These are phyloP conservation scores for Rhizopus microsporus DNA, from an alignment of 371 early-diverging fungal species.

Conservation along the genomic window DNA sequence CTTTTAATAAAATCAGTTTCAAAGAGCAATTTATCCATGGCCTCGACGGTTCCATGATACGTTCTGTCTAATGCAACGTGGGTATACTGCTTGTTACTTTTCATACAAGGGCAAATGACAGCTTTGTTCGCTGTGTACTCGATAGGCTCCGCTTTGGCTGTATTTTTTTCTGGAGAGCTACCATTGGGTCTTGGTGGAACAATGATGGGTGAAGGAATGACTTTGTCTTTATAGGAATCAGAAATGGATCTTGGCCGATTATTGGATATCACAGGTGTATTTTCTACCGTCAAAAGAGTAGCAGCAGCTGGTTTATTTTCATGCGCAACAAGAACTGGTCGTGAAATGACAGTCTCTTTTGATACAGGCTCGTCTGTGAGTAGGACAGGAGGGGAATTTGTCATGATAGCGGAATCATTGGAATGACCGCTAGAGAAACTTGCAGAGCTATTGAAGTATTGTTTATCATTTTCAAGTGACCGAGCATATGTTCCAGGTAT, in stretches of 20 bases:
- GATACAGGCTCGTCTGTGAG: background rate
- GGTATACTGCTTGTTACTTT: constrained; percentile 42
- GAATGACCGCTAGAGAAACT: constrained; percentile 8
- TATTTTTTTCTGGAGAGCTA: constrained; percentile 1
- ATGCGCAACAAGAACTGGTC: background rate
- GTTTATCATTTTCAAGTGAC: constrained; percentile 2
- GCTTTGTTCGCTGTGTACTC: constrained; percentile 2
- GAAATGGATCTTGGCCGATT: constrained; percentile 22
- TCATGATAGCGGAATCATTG: constrained; percentile 14
- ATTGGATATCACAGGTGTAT: background rate
- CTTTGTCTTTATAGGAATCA: constrained; percentile 9
- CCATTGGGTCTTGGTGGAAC: constrained; percentile 1
- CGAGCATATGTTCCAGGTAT: background rate
- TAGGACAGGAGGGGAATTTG: constrained; percentile 7
- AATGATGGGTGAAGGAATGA: constrained; percentile 1
- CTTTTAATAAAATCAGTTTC: constrained; percentile 27
- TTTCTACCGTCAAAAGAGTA: background rate
- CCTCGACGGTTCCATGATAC: constrained; percentile 42
- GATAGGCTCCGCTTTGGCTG: background rate
- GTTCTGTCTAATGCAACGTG: constrained; percentile 42
- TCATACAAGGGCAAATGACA: constrained; percentile 43
- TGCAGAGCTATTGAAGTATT: background rate
- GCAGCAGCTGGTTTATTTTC: background rate
- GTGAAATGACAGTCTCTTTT: background rate
- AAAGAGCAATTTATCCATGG: constrained; percentile 43